Percentiles rank a stretch among this genome's conserved stretches.
Conservation (phyloP, 2,329 filamentous ascomycete genomes). For the Fusarium falciforme region DNA sequence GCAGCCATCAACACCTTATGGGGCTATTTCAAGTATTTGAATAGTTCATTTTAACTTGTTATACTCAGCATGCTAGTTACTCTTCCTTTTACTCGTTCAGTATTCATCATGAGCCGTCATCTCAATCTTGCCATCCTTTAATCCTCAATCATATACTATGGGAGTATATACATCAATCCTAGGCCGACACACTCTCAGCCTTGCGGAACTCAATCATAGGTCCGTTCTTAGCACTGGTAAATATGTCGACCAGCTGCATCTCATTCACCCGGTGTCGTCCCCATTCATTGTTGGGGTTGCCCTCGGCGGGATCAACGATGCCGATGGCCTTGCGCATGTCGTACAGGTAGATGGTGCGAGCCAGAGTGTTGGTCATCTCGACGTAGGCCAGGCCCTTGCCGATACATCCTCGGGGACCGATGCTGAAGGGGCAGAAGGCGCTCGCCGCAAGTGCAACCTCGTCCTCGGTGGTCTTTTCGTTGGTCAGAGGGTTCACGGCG, state of each 20-base stretch:
- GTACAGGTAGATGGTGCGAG: conserved; percentile 70
- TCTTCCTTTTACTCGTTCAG: background rate
- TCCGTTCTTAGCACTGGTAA: conserved; percentile 79
- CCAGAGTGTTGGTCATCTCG: conserved; percentile 73
- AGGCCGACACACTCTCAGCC: conserved; percentile 36
- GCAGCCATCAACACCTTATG: background rate
- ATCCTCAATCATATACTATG: background rate
- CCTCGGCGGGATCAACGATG: conserved; percentile 64
- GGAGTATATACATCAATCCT: background rate
- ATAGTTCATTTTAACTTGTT: background rate
- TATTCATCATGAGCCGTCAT: background rate
- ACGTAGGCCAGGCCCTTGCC: conserved; percentile 77
- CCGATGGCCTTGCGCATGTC: conserved; percentile 66
- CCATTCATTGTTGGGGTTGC: conserved; percentile 59
- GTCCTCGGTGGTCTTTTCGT: conserved; percentile 58
- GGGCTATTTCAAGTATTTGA: background rate
- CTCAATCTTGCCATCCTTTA: background rate
- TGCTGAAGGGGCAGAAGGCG: conserved; percentile 80
- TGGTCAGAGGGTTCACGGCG: conserved; percentile 51
- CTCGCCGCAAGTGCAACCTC: conserved; percentile 68
- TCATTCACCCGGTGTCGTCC: conserved; percentile 68
- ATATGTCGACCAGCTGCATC: conserved; percentile 78
- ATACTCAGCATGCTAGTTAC: background rate
- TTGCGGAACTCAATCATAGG: conserved; percentile 72
- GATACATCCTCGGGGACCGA: conserved; percentile 78